Conservation (phyloP, 2,329 filamentous ascomycete species). For the Phialocephala subalpina region DNA sequence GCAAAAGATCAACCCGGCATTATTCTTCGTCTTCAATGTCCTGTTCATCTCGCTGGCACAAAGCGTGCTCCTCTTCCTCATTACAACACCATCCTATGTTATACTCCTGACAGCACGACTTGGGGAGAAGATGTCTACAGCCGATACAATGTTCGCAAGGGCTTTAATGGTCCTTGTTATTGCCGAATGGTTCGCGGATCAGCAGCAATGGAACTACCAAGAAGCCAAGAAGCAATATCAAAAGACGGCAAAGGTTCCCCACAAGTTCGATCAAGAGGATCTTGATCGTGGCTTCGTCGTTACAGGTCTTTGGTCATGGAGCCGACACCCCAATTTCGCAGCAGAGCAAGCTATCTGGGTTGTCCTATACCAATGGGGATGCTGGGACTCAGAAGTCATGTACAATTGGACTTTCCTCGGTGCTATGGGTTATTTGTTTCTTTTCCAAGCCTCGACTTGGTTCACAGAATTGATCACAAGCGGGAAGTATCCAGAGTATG, state of each 20-base stretch:
- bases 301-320: constrained; percentile 85
- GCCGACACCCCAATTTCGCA: constrained; percentile 93
- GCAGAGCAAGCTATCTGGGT: constrained; percentile 94
- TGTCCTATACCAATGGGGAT: constrained; percentile 86
- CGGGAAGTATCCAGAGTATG: constrained; percentile 89
- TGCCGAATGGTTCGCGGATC: constrained; percentile 84
- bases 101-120: constrained; percentile 77
- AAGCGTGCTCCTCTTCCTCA: constrained; percentile 79
- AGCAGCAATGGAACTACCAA: constrained; percentile 94
- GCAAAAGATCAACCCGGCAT: constrained; percentile 61
- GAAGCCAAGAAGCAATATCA: constrained; percentile 80
- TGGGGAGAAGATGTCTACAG: constrained; percentile 57
- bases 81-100: constrained; percentile 85
- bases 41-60: constrained; percentile 89
- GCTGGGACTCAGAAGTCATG: constrained; percentile 72
- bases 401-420: constrained; percentile 84
- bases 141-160: constrained; percentile 66
- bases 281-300: constrained; percentile 91
- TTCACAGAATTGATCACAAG: constrained; percentile 85
- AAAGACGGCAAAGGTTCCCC: constrained; percentile 74
- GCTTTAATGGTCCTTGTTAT: constrained; percentile 63
- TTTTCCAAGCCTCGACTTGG: constrained; percentile 91
- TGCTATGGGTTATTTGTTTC: constrained; percentile 71
- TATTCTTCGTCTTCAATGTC: constrained; percentile 87
- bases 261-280: constrained; percentile 72